Base-by-base conservation (phyloP, 2,329 filamentous ascomycete genomes). In the Colletotrichum kahawae region DNA sequence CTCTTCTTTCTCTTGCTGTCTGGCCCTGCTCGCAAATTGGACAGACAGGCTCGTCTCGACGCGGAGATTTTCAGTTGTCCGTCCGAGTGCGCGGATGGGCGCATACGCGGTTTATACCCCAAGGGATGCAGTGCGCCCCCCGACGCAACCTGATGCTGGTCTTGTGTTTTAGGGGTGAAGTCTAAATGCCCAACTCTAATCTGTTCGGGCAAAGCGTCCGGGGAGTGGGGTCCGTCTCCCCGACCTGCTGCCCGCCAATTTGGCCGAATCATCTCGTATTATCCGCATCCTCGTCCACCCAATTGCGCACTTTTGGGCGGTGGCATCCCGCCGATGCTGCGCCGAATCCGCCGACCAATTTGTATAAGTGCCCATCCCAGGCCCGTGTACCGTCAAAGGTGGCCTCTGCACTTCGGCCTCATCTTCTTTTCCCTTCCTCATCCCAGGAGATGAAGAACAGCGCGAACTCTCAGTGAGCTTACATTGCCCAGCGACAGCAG, bases 151-250 rank as follows among this genome's bases (percentile, higher is more conserved):
- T 56, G 67, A 66, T 71, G 72, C 72, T 57, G 59, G 69, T 71
- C 62, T 43, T n/a, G 62, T 62, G 71, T 71, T 74, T 75, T 71
- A 67, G 62, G 68, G 72, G 62, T 56, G 43, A 75, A 72, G 63
- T 71, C 51, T 75, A 72, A 75, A 72, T 31, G 24, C 48, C 34
- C 54, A 75, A 72, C 69, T 36, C 59, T 64, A 72, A 67, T 64
- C 33, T 27, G 21, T 56, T 51, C 56, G 56, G 67, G 56, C 57
- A 29, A 62, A 51, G 38, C 43, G 31, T 34, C 24, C 59, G 43
- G n/a, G 18, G 54, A 27, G 59, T 65, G 36, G 67, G 36, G 48
- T 14, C 51, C 18, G 12, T 29, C 31, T 62, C 31, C 57, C 51
- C 43, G 64, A 51, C 18, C 9, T 18, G 60, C 60, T 63, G 60